These are phyloP conservation scores for Mycena polygramma DNA, from an alignment of 768 basidiomycete genomes.

Conservation along the genomic window DNA sequence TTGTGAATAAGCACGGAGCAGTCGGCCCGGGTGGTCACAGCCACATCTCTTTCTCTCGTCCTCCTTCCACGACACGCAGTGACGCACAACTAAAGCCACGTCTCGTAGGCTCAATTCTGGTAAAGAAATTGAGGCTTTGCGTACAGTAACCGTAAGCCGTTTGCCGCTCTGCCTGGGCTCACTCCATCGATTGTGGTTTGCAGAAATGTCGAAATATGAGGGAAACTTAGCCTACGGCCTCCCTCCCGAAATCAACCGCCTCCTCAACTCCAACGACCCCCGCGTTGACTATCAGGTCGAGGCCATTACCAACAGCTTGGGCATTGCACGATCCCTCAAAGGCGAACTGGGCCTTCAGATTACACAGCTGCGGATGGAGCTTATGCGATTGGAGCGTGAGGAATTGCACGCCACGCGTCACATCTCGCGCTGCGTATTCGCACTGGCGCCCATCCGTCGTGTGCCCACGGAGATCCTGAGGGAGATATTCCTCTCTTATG, in stretches of 20 bases:
- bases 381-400: slow-evolving; percentile 11
- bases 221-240: slow-evolving; percentile 15
- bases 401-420: slow-evolving; percentile 19
- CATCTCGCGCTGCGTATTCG: slow-evolving; percentile 17
- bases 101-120: too few species aligned
- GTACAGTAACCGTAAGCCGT: too few species aligned
- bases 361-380: slow-evolving; percentile 3
- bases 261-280: slow-evolving; percentile 22
- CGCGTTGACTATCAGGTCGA: slow-evolving; percentile 18
- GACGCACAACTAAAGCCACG: too few species aligned
- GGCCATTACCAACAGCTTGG: slow-evolving; percentile 9
- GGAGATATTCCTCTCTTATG: slow-evolving; percentile 13
- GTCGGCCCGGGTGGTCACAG: too few species aligned
- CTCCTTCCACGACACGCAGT: too few species aligned
- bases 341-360: background rate
- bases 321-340: slow-evolving; percentile 5
- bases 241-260: slow-evolving; percentile 3
- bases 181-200: too few species aligned
- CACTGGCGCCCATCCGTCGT: slow-evolving; percentile 14
- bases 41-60: too few species aligned
- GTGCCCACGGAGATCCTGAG: slow-evolving; percentile 17
- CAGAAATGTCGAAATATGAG: background rate
- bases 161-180: too few species aligned
- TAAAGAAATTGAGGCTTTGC: too few species aligned
- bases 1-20: too few species aligned